phyloP scores from a whole-genome alignment of 164 flowering plant species.

The Berberis vulgaris region DNA sequence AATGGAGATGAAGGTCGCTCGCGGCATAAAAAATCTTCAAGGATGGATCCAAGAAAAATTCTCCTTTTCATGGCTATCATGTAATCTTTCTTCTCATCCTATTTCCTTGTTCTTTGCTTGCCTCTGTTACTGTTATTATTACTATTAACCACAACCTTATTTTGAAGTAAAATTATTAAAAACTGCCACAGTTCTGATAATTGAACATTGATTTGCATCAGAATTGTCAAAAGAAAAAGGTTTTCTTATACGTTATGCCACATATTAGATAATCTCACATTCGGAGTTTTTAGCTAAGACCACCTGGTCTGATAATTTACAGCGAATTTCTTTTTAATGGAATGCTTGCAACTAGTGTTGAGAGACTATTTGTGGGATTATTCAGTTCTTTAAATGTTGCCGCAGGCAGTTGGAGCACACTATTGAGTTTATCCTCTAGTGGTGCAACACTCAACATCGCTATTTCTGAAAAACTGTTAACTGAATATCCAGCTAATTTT shows the following conservation, averaged over 20 bases:
- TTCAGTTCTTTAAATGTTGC: no score
- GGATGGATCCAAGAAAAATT: conserved; percentile 94
- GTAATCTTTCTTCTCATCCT: conserved; percentile 21
- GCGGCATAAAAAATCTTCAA: conserved; percentile 69
- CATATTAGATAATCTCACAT: background rate
- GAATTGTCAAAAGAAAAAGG: background rate
- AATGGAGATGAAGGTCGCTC: conserved; percentile 59
- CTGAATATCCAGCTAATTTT: background rate
- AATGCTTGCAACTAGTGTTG: no score
- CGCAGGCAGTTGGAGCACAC: no score
- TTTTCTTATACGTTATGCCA: no score
- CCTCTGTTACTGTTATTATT: background rate
- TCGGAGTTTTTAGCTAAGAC: background rate
- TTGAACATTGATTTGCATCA: background rate
- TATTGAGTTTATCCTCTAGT: background rate
- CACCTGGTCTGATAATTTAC: background rate
- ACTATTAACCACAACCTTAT: no score
- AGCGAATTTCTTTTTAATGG: background rate
- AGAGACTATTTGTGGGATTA: no score
- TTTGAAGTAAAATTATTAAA: no score
- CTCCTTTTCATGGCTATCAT: conserved; percentile 87
- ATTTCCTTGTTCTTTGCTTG: background rate
- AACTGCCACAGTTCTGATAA: background rate
- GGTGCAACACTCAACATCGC: background rate
- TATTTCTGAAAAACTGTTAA: background rate